Conservation (phyloP, 805 yeast genomes). For the Saccharomycopsis fermentans region DNA sequence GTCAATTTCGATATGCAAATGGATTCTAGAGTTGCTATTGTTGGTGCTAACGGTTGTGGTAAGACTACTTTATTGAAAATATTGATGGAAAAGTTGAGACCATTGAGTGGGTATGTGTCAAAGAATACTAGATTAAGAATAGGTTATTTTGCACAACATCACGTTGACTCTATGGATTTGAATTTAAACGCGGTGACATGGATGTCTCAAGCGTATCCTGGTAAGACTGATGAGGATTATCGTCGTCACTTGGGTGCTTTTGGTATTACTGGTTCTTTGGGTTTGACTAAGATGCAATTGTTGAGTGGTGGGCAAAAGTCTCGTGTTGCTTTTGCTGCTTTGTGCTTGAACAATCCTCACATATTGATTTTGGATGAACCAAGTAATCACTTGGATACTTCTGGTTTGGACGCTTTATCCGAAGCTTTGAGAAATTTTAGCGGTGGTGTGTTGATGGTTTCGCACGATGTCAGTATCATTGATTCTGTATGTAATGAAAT, state of each 20-base stretch:
- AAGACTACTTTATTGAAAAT: constrained; percentile 88
- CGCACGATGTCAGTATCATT: constrained; percentile 92
- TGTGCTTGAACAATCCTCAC: constrained; percentile 85
- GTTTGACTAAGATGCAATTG: constrained; percentile 80
- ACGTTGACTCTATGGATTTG: constrained; percentile 94
- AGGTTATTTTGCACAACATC: constrained; percentile 98
- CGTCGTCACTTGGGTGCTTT: constrained; percentile 94
- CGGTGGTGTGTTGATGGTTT: constrained; percentile 96
- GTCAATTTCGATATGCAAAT: constrained; percentile 87
- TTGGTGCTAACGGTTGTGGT: constrained; percentile 99
- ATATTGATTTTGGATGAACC: constrained; percentile 93
- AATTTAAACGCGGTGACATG: constrained; percentile 80
- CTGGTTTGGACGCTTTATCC: constrained; percentile 92
- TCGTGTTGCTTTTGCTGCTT: constrained; percentile 94
- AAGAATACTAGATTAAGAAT: constrained; percentile 81
- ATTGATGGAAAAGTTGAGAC: constrained; percentile 66
- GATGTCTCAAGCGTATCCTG: constrained; percentile 86
- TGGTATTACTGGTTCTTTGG: constrained; percentile 92
- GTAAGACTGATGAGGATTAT: constrained; percentile 91
- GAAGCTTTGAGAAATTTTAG: constrained; percentile 80
- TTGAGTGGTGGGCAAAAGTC: constrained; percentile 98
- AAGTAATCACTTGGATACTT: constrained; percentile 95
- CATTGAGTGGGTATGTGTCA: constrained; percentile 68
- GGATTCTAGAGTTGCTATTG: constrained; percentile 91
- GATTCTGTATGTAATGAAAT: constrained; percentile 84